A percentile compares a stretch with the other conserved stretches of the same genome.
Conservation (phyloP, 1,284 basidiomycete species). For the Boletus mariae region DNA sequence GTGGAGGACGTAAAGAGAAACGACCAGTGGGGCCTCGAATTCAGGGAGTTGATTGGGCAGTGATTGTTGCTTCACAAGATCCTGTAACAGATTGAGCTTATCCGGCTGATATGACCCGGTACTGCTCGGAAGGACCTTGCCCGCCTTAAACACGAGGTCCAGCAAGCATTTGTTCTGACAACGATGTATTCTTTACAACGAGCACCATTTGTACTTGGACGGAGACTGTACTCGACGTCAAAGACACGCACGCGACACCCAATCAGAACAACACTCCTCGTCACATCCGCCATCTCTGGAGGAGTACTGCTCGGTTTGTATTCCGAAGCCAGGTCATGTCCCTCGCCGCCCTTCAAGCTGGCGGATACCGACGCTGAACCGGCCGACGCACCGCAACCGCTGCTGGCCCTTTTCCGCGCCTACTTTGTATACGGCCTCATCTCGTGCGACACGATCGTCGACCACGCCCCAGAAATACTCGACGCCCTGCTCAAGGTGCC, state of each 20-base stretch:
- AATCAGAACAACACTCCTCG: constrained; percentile 16
- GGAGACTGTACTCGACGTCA: constrained; percentile 7
- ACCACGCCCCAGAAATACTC: constrained; percentile 73
- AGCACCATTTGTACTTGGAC: not conserved
- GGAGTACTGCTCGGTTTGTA: constrained; percentile 21
- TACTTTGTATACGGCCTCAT: constrained; percentile 83
- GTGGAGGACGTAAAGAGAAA: constrained; percentile 67
- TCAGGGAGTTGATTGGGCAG: constrained; percentile 52
- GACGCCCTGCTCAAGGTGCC: constrained; percentile 61
- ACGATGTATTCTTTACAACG: constrained; percentile 13
- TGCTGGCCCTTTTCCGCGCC: constrained; percentile 50
- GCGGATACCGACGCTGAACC: not conserved
- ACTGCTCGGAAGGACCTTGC: not conserved
- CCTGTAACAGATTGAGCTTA: not conserved
- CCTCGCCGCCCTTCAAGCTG: constrained; percentile 22
- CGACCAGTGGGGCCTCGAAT: constrained; percentile 61
- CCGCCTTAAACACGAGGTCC: not conserved
- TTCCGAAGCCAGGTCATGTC: constrained; percentile 27
- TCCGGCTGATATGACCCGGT: not conserved
- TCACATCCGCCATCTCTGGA: constrained; percentile 20
- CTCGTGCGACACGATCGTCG: constrained; percentile 74
- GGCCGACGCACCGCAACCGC: constrained; percentile 3
- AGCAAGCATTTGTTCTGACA: not conserved
- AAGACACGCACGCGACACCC: constrained; percentile 3
- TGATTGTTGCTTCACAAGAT: constrained; percentile 4